These are phyloP conservation scores for Asclepias syriaca DNA, from an alignment of 257 asterid genomes.

Conservation along the genomic window DNA sequence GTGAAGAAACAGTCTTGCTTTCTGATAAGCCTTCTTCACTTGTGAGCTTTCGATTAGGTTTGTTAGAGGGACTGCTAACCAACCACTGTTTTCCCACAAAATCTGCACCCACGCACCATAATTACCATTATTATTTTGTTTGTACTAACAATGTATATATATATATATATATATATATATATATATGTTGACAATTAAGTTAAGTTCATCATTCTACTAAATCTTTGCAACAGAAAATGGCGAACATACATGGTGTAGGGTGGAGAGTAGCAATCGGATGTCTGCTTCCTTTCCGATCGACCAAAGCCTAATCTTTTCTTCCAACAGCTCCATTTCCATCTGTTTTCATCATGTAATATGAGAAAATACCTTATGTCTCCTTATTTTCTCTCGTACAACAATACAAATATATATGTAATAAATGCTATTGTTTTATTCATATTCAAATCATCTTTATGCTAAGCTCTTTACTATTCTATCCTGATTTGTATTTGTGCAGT, in stretches of 20 bases:
- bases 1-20: slow-evolving; percentile 64
- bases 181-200: no score
- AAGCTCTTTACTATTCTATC: no score
- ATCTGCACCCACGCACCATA: slow-evolving; percentile 30
- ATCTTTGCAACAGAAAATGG: no score
- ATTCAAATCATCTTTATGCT: no score
- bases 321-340: slow-evolving; percentile 45
- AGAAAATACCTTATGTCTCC: neutral
- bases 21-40: slow-evolving; percentile 78
- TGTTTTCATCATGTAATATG: slow-evolving; percentile 9
- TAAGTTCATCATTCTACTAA: no score
- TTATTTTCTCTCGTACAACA: no score
- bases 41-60: slow-evolving; percentile 40
- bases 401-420: no score
- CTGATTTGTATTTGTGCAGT: no score
- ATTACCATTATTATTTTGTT: no score
- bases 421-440: no score
- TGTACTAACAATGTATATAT: no score
- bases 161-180: no score
- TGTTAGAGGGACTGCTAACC: slow-evolving; percentile 41
- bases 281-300: slow-evolving; percentile 58
- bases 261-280: slow-evolving; percentile 61
- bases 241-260: slow-evolving; percentile 59
- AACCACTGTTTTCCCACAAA: slow-evolving; percentile 62
- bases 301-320: slow-evolving; percentile 62